Base-by-base conservation (phyloP, 129 eudicot genomes). In the Deinandra increscens region DNA sequence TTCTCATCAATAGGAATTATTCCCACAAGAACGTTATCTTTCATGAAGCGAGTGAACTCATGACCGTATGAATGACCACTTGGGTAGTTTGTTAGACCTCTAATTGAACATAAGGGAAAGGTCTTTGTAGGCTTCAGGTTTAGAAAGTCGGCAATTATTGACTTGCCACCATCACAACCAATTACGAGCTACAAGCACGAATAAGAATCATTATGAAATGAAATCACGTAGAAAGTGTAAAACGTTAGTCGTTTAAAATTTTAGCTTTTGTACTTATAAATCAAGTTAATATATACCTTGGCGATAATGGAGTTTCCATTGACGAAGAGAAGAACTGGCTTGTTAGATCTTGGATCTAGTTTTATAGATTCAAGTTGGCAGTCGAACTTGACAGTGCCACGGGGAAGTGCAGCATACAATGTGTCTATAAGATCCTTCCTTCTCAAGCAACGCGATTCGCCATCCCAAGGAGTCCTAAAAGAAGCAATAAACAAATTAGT, bases 151-250 rank as follows among this genome's bases (percentile, higher is more conserved):
- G 96, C 81, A 68, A 83, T 70, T 1, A 77, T 49, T 1, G 96
- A 88, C 7, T 70, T 81, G 39, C 80, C 80, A 72, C 91, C 91
- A 73, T 85, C 96, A 54, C 91, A 88, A 7, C 96, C 91, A 22
- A 88, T 81, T 50, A 85, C 76, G 55, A 78, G 82, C 91, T 88
- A 84, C 12, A 36, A 56, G 20, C 44, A 64, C 58, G 19, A 44
- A 46, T 2, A 69, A 54, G 4, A 8, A 65, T 41, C 26, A n/a
- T 43, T 54, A 26, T 26, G 1, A 1, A 18, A 20, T n/a, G 8
- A 15, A 50, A 63, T 22, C 19, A 43, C 7, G 58, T 8, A 19
- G 18, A 2, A 51, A 7, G 15, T 15, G 9, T 15, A 44, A 44
- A 44, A 44, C 31, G 31, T 26, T 6, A 58, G 29, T 26, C 9